Conservation (phyloP, 2,329 filamentous ascomycete species). For the Drechslera avenae region DNA sequence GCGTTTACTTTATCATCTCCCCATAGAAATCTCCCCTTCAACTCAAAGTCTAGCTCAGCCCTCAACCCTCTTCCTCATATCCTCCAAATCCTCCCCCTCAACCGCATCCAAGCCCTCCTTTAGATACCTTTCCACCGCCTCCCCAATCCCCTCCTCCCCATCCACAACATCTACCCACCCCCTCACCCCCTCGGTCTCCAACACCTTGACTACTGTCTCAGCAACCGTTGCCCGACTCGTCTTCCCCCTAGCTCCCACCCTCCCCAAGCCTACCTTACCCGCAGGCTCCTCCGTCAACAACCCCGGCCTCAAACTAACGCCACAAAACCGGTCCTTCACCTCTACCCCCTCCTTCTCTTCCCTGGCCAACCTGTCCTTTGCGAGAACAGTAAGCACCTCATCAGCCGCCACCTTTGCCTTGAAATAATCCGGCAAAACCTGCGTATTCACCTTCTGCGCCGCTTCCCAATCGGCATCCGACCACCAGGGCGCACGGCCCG, state of each 20-base stretch:
- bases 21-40: too few relatives aligned
- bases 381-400: conserved; percentile 58
- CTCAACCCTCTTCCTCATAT: conserved; percentile 43
- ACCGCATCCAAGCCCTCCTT: conserved; percentile 54
- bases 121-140: conserved; percentile 54
- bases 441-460: conserved; percentile 55
- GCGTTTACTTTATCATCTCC: too few relatives aligned
- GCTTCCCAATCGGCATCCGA: conserved; percentile 53
- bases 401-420: conserved; percentile 62
- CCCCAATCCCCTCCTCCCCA: conserved; percentile 54
- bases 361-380: conserved; percentile 35
- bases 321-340: conserved; percentile 50
- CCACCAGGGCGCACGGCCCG: conserved; percentile 58
- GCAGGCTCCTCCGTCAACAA: conserved; percentile 55
- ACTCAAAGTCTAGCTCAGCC: conserved; percentile 9
- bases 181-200: conserved; percentile 55
- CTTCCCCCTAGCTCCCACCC: conserved; percentile 49
- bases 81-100: conserved; percentile 58
- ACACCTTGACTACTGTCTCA: conserved; percentile 54
- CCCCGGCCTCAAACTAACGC: conserved; percentile 59
- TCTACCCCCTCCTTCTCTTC: conserved; percentile 35
- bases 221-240: conserved; percentile 59
- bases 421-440: conserved; percentile 58
- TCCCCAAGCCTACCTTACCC: conserved; percentile 56
- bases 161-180: conserved; percentile 62